These are phyloP conservation scores for Eleusine indica DNA, from an alignment of 176 grass and related monocot genomes.

Conservation along the genomic window DNA sequence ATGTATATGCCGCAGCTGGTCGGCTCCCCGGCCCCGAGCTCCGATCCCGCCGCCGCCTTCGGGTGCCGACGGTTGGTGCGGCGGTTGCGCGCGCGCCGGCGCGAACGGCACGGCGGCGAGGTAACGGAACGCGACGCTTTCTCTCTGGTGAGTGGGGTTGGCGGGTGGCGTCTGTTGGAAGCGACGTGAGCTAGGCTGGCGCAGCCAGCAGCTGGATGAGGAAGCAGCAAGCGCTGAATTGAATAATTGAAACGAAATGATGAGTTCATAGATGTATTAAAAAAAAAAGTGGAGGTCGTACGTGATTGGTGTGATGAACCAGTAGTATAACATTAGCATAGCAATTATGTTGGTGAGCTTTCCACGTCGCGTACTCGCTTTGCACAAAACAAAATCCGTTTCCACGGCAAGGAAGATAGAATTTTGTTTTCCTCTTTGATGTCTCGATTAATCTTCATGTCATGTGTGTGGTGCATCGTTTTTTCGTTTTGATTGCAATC, in stretches of 20 bases:
- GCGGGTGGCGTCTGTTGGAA: conserved; percentile 42
- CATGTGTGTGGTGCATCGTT: neutral
- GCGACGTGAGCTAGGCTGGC: conserved; percentile 42
- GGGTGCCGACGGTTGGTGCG: neutral
- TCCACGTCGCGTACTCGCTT: conserved; percentile 28
- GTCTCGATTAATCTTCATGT: neutral
- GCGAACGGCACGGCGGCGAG: conserved; percentile 13
- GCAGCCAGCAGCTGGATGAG: conserved; percentile 33
- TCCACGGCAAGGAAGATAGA: neutral
- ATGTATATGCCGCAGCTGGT: conserved; percentile 24
- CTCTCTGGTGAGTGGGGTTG: neutral
- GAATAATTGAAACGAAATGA: conserved; percentile 17
- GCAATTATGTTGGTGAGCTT: conserved; percentile 44
- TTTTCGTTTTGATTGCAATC: neutral
- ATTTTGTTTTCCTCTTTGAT: neutral
- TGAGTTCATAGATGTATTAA: neutral
- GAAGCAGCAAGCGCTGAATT: neutral
- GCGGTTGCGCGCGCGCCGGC: neutral
- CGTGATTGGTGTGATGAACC: neutral
- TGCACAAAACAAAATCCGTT: neutral
- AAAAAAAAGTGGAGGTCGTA: neutral
- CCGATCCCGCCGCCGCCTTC: conserved; percentile 13
- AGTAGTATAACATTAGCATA: neutral
- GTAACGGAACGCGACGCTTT: conserved; percentile 1
- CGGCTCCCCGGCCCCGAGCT: neutral